phyloP scores from a whole-genome alignment of 208 protist genomes.

The Leishmania arabica region DNA sequence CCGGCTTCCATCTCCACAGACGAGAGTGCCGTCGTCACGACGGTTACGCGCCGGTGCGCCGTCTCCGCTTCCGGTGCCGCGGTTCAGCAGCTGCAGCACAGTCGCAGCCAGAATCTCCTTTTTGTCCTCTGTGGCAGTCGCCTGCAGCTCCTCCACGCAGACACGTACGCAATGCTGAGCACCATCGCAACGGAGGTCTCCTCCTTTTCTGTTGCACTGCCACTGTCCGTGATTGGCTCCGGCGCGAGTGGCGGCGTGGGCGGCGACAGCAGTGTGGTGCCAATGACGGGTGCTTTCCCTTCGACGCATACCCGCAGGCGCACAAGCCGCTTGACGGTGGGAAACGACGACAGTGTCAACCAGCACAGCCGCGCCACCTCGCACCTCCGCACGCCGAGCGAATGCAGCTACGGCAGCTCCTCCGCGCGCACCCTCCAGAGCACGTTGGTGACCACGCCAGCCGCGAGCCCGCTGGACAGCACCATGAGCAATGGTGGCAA shows the following conservation, averaged over 20 bases:
- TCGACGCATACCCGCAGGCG: neutral
- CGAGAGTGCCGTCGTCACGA: conserved; percentile 1
- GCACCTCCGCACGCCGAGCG: conserved; percentile 25
- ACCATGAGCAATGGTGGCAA: neutral
- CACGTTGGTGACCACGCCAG: neutral
- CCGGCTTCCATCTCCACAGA: neutral
- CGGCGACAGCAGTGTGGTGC: neutral
- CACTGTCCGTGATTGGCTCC: conserved; percentile 1
- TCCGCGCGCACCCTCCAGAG: conserved; percentile 11
- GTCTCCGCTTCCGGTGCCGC: conserved; percentile 10
- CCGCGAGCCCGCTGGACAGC: neutral
- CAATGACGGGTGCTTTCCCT: neutral
- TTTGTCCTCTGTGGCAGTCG: conserved; percentile 63
- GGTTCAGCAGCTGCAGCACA: conserved; percentile 69
- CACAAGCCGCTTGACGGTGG: neutral
- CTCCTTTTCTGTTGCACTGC: conserved; percentile 28
- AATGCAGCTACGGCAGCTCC: conserved; percentile 18
- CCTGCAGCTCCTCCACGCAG: conserved; percentile 35
- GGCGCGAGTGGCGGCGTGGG: neutral
- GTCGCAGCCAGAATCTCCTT: conserved; percentile 59
- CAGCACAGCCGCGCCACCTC: conserved; percentile 15
- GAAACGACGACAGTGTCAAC: neutral
- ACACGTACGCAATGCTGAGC: conserved; percentile 26
- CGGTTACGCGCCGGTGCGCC: conserved; percentile 15
- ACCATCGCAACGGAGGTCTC: conserved; percentile 21